Percentiles rank a stretch among this genome's conserved stretches.
Conservation (phyloP, 768 basidiomycete species). For the Kockovaella imperatae region DNA sequence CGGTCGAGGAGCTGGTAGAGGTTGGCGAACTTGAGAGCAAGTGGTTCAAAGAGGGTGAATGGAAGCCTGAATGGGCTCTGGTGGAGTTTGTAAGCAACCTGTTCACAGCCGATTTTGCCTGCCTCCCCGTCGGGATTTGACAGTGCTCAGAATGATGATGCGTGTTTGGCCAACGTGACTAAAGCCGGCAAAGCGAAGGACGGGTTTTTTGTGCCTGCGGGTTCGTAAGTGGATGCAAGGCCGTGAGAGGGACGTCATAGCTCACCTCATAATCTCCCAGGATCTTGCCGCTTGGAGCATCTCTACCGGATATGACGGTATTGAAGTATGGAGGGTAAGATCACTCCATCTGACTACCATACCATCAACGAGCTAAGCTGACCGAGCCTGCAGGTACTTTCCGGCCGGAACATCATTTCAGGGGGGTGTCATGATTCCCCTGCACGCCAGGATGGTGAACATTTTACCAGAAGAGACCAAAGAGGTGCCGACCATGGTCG, state of each 20-base stretch:
- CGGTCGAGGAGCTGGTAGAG: constrained; percentile 20
- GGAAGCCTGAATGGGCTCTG: constrained; percentile 37
- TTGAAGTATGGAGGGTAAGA: constrained; percentile 42
- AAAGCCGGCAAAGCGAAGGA: constrained; percentile 24
- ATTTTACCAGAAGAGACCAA: constrained; percentile 30
- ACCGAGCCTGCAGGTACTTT: constrained; percentile 27
- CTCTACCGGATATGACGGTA: constrained; percentile 38
- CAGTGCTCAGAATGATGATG: constrained; percentile 26
- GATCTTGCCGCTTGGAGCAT: constrained; percentile 39
- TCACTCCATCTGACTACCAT: background rate
- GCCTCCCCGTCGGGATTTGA: background rate
- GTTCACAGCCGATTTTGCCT: background rate
- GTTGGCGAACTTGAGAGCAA: constrained; percentile 18
- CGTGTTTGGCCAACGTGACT: constrained; percentile 34
- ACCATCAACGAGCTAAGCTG: background rate
- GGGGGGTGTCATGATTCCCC: constrained; percentile 37
- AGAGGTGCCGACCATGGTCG: background rate
- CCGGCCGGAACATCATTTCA: constrained; percentile 42
- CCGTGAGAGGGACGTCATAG: background rate
- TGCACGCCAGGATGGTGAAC: constrained; percentile 44
- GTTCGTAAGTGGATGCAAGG: constrained; percentile 23
- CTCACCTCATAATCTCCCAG: constrained; percentile 9
- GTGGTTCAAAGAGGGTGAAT: constrained; percentile 30
- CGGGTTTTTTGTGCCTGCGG: constrained; percentile 37
- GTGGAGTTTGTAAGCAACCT: constrained; percentile 34